Base-by-base conservation (phyloP, 495 filamentous ascomycete genomes). In the Penicillium argentinense region DNA sequence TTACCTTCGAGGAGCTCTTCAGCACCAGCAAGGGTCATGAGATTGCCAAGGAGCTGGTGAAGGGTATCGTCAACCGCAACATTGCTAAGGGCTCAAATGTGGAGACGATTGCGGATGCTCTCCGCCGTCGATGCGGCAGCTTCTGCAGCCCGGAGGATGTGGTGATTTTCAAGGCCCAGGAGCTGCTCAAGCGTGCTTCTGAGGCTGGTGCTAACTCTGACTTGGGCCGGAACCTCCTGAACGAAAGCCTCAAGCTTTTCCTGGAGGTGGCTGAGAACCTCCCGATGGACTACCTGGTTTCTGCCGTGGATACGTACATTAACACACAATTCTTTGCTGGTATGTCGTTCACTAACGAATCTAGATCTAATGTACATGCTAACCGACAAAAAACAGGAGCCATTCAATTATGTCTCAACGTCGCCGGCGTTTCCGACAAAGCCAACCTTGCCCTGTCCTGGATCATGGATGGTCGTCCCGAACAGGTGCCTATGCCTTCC, bases 141-240 rank as follows among this genome's bases (percentile, higher is more conserved):
- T 97, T 99, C 75, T 99, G 93, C 74, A 95, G 89, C 49, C 83
- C 91, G 1, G 91, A 97, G 39, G 93, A 99, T 70, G 91, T 96
- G 1, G 82, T 97, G 26, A 89, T 96, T 39, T 99, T 97, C 81
- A 97, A 96, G 67, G 95, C 95, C 5, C 91, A 97, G 64, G 93
- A 99, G 63, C 81, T 89, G 47, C 73, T 97, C 37, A 93, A 95
- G 68, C 82, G 84, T 48, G 93, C 91, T 1, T 81, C 81, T 1
- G 92, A 97, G 66, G 80, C 83, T 13, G 80, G 83, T 19, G 71
- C 81, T 12, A 88, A 89, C 47, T 80, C 82, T 4, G 90, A 91
- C 57, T 66, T 80, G 22, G 86, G 86, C n/a, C 85, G 91, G 36
- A 84, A 85, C 12, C 72, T 93, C 27, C 70, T 99, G 17, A 90